Evolutionary conservation across 371 early-diverging fungal species (phyloP).

Genomic region (Enterospora canceri): DNA sequence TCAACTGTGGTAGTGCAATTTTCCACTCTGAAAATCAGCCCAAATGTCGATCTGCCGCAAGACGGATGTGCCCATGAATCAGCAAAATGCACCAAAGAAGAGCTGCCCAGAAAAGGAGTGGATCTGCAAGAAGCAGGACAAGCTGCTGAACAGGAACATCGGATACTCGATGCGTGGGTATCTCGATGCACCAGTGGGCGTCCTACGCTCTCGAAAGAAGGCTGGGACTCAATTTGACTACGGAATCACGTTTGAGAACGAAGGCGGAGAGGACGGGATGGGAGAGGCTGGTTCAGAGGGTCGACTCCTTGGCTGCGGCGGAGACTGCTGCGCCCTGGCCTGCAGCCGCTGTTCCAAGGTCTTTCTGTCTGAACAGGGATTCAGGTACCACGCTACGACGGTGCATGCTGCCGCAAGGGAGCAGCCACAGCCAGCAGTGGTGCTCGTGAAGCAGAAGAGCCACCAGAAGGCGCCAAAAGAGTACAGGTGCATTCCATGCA

Average conservation of each 20-base stretch:
- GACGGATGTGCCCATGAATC: no score
- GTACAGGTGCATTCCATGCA: neutral
- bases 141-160: neutral
- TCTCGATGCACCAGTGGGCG: neutral
- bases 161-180: neutral
- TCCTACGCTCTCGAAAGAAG: neutral
- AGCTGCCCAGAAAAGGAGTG: no score
- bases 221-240: neutral
- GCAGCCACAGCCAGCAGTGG: neutral
- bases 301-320: neutral
- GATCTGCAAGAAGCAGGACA: neutral
- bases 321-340: neutral
- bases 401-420: neutral
- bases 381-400: neutral
- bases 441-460: neutral
- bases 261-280: neutral
- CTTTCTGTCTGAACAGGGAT: neutral
- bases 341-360: neutral
- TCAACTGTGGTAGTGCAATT: no score
- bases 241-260: no score
- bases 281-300: neutral
- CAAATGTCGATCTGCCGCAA: no score
- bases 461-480: neutral
- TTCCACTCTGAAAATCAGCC: no score
- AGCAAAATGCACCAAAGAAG: no score